A percentile compares a stretch with the other conserved stretches of the same genome.
Conservation (phyloP, 2,329 filamentous ascomycete genomes). For the Xylariaceae sp. region DNA sequence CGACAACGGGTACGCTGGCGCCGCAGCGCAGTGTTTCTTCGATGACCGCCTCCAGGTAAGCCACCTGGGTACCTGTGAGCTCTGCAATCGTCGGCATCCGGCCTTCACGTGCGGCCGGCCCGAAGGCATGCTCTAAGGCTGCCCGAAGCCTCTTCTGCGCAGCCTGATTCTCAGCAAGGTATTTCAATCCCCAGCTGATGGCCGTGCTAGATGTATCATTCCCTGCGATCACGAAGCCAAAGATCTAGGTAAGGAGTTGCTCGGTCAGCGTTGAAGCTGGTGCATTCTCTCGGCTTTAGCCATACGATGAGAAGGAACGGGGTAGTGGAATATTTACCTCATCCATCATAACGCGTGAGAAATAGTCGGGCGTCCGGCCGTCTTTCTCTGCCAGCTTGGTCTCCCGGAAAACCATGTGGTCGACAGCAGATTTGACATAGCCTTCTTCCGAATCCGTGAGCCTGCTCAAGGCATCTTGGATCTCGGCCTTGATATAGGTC, state of each 20-base stretch:
- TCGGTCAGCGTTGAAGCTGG: too few species aligned
- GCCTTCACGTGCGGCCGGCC: background rate
- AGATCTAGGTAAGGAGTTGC: too few species aligned
- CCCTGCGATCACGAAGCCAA: conserved; percentile 10
- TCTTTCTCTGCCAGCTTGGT: background rate
- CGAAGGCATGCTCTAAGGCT: background rate
- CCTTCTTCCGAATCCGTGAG: background rate
- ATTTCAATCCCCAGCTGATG: conserved; percentile 4
- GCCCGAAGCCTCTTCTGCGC: background rate
- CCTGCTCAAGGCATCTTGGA: background rate
- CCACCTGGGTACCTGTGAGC: background rate
- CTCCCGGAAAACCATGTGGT: conserved; percentile 1
- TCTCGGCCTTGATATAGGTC: background rate
- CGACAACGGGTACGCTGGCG: conserved; percentile 20
- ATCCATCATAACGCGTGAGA: conserved; percentile 1
- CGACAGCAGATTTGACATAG: conserved; percentile 1
- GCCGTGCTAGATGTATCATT: conserved; percentile 10
- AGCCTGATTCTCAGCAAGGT: conserved; percentile 1
- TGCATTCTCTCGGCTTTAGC: background rate
- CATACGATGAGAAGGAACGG: background rate
- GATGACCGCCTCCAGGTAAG: conserved; percentile 16
- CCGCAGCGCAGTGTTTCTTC: conserved; percentile 15
- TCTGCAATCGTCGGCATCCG: conserved; percentile 3
- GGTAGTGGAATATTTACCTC: conserved; percentile 1
- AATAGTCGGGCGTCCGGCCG: background rate